phyloP scores from a whole-genome alignment of 345 rosid species.

The Eutrema yunnanense region DNA sequence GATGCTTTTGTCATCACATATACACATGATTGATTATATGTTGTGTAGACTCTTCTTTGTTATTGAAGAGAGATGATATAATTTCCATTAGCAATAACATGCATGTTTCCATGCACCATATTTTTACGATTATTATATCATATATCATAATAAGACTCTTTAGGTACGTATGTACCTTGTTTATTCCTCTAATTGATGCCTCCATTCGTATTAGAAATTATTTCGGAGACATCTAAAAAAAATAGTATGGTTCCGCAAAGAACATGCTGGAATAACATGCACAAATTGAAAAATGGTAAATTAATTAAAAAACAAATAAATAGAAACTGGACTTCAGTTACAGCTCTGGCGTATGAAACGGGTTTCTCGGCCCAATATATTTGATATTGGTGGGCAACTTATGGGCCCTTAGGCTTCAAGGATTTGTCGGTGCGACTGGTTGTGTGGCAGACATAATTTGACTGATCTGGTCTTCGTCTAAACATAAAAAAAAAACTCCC shows the following conservation, averaged over 20 bases:
- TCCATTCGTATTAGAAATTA: too few species aligned
- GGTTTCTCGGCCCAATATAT: not conserved
- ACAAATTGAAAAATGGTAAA: not conserved
- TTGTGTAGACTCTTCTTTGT: conserved; percentile 7
- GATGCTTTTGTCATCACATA: not conserved
- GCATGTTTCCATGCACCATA: conserved; percentile 10
- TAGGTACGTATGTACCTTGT: not conserved
- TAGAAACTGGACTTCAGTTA: not conserved
- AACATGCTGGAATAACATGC: not conserved
- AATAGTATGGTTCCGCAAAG: not conserved
- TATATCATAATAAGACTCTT: not conserved
- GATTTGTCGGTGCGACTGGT: not conserved
- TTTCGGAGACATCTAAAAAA: not conserved
- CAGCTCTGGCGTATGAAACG: not conserved
- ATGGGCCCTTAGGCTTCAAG: not conserved
- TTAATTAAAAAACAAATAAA: not conserved
- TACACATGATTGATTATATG: not conserved
- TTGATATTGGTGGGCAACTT: not conserved
- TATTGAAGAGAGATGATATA: not conserved
- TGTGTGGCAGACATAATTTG: conserved; percentile 5
- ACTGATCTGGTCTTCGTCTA: not conserved
- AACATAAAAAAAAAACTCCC: not conserved
- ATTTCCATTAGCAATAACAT: not conserved
- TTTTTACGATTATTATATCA: not conserved
- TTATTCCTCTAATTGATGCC: not conserved